Evolutionary conservation across 2,329 filamentous ascomycete species (phyloP).

Genomic region (Orbilia brochopaga): DNA sequence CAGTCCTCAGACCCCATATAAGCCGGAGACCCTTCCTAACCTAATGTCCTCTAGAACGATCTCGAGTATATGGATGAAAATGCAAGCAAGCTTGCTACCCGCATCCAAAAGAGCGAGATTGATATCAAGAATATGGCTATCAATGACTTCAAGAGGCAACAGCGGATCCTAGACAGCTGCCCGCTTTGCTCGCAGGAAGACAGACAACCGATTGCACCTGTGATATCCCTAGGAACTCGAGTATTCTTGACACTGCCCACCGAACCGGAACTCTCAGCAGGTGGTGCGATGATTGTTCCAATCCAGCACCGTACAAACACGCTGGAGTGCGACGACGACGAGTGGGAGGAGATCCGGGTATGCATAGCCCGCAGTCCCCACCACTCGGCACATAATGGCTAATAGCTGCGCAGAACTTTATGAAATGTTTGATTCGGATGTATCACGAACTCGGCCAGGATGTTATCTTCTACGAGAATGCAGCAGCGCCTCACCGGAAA

Average conservation of each 20-base stretch:
- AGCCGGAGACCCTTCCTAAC: neutral
- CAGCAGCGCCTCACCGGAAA: conserved; percentile 76
- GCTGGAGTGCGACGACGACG: conserved; percentile 97
- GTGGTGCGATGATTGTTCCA: conserved; percentile 86
- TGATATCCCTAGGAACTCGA: conserved; percentile 83
- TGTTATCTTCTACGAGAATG: conserved; percentile 97
- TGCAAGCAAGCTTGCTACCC: conserved; percentile 82
- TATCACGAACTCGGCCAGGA: conserved; percentile 92
- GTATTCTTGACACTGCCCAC: conserved; percentile 88
- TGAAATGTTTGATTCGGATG: conserved; percentile 92
- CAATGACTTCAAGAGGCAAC: conserved; percentile 86
- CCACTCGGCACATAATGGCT: neutral
- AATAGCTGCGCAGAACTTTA: conserved; percentile 71
- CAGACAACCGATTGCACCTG: conserved; percentile 77
- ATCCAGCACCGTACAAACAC: conserved; percentile 86
- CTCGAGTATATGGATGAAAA: conserved; percentile 99
- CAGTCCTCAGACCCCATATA: conserved; percentile 16
- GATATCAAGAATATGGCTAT: conserved; percentile 88
- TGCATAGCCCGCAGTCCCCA: conserved; percentile 14
- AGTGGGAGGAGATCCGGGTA: conserved; percentile 92
- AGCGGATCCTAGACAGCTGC: conserved; percentile 82
- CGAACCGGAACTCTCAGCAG: conserved; percentile 78
- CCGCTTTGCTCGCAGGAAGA: conserved; percentile 90
- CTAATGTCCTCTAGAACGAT: conserved; percentile 65
- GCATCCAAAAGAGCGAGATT: conserved; percentile 84